These are phyloP conservation scores for Aspergillus japonicus DNA, from an alignment of 2,329 filamentous ascomycete species.

Conservation along the genomic window DNA sequence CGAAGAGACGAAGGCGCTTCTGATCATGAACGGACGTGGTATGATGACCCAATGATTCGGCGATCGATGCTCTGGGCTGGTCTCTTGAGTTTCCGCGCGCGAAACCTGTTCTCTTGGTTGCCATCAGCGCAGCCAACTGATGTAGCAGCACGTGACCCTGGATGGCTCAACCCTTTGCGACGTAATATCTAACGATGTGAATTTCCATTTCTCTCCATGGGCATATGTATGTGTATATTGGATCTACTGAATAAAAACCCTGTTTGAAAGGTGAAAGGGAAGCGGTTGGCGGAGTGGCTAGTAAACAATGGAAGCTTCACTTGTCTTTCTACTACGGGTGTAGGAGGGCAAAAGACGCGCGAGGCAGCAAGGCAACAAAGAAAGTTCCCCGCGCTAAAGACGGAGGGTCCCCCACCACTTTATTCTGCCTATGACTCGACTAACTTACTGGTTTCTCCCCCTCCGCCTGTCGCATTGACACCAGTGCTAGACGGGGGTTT, in stretches of 20 bases:
- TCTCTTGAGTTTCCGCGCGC: background rate
- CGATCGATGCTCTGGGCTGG: background rate
- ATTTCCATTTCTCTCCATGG: background rate
- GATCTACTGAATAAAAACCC: background rate
- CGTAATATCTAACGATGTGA: constrained; percentile 4
- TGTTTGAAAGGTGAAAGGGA: background rate
- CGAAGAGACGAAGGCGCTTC: background rate
- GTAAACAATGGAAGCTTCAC: too few relatives aligned
- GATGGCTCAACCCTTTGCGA: constrained; percentile 1
- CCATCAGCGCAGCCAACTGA: background rate
- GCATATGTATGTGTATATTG: constrained; percentile 4
- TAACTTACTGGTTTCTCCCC: background rate
- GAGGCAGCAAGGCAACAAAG: background rate
- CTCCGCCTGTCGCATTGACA: background rate
- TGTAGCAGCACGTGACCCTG: background rate
- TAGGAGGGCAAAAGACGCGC: too few relatives aligned
- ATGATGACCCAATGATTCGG: constrained; percentile 1
- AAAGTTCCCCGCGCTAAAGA: background rate
- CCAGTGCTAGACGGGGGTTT: background rate
- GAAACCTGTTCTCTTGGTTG: too few relatives aligned
- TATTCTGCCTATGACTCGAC: background rate
- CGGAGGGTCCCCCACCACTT: background rate
- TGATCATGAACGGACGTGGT: constrained; percentile 7
- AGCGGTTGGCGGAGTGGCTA: background rate
- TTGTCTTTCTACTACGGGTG: too few relatives aligned